Evolutionary conservation across 805 yeast genomes (phyloP).

Genomic region (Barnettozyma vustinii): DNA sequence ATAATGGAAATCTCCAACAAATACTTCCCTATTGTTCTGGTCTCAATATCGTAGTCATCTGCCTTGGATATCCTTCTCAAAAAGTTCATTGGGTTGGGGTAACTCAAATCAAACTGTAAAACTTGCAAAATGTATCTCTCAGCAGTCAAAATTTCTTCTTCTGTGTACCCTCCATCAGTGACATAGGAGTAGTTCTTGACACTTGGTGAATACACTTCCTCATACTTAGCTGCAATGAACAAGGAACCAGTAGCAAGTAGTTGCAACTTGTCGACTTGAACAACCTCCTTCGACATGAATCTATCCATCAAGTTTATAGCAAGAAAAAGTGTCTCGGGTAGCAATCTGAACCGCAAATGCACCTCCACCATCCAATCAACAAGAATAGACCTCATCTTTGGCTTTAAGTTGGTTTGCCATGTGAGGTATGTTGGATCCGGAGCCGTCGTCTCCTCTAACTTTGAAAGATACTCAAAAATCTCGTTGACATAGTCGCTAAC

Average conservation of each 20-base stretch:
- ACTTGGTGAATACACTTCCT: constrained; percentile 86
- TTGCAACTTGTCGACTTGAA: constrained; percentile 75
- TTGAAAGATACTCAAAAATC: constrained; percentile 71
- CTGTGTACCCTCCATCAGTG: constrained; percentile 80
- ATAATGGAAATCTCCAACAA: constrained; percentile 71
- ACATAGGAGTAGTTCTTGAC: constrained; percentile 81
- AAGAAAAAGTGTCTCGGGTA: constrained; percentile 80
- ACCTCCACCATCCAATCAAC: constrained; percentile 95
- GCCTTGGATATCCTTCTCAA: constrained; percentile 85
- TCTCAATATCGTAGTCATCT: constrained; percentile 79
- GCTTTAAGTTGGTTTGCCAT: constrained; percentile 63
- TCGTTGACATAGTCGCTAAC: constrained; percentile 85
- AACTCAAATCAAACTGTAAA: constrained; percentile 68
- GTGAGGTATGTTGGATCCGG: constrained; percentile 66
- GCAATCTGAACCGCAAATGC: constrained; percentile 73
- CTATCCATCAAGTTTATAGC: constrained; percentile 87
- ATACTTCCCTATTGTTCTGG: constrained; percentile 82
- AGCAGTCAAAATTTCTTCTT: constrained; percentile 75
- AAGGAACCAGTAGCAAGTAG: constrained; percentile 79
- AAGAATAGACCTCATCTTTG: constrained; percentile 77
- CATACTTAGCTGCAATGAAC: constrained; percentile 89
- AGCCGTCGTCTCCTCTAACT: constrained; percentile 59
- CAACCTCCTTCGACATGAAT: constrained; percentile 68
- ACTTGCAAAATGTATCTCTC: constrained; percentile 74
- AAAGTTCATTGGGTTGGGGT: constrained; percentile 89